phyloP scores from a whole-genome alignment of 2,329 filamentous ascomycete species.

The Verticillium alfalfae region DNA sequence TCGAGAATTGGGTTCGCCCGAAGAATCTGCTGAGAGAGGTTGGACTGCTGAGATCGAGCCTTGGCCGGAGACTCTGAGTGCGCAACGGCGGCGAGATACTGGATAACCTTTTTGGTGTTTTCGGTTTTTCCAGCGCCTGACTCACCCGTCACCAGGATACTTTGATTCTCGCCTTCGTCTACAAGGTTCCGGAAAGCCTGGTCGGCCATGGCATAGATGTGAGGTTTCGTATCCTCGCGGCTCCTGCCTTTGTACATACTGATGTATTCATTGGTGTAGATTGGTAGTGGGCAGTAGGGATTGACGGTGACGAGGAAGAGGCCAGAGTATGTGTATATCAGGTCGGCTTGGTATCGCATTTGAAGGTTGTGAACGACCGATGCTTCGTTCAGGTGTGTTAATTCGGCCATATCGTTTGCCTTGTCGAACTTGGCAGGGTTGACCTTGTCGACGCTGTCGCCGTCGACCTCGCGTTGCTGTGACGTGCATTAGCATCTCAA shows the following conservation, averaged over 20 bases:
- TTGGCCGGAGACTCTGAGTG: constrained; percentile 69
- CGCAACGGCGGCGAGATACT: constrained; percentile 93
- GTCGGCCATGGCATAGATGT: constrained; percentile 97
- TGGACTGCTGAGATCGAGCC: constrained; percentile 62
- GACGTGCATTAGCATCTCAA: constrained; percentile 11
- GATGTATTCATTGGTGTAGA: constrained; percentile 94
- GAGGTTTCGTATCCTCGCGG: constrained; percentile 90
- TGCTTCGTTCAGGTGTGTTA: constrained; percentile 95
- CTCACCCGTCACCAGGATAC: constrained; percentile 95
- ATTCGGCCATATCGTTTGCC: constrained; percentile 97
- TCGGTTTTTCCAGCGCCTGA: constrained; percentile 98
- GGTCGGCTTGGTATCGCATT: constrained; percentile 87
- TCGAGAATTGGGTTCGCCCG: constrained; percentile 96
- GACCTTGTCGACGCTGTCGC: constrained; percentile 93
- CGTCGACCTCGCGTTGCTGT: constrained; percentile 79
- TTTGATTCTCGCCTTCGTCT: constrained; percentile 93
- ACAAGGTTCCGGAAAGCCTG: constrained; percentile 93
- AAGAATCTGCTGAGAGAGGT: constrained; percentile 91
- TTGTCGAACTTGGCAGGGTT: constrained; percentile 99
- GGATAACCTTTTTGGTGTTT: constrained; percentile 99
- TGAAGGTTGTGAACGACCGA: constrained; percentile 97
- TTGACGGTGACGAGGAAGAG: constrained; percentile 96
- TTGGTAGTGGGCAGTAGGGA: constrained; percentile 89
- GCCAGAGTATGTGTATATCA: constrained; percentile 98
- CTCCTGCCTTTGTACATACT: constrained; percentile 95